Conservation (phyloP, 805 yeast species). For the Lachancea dasiensis region DNA sequence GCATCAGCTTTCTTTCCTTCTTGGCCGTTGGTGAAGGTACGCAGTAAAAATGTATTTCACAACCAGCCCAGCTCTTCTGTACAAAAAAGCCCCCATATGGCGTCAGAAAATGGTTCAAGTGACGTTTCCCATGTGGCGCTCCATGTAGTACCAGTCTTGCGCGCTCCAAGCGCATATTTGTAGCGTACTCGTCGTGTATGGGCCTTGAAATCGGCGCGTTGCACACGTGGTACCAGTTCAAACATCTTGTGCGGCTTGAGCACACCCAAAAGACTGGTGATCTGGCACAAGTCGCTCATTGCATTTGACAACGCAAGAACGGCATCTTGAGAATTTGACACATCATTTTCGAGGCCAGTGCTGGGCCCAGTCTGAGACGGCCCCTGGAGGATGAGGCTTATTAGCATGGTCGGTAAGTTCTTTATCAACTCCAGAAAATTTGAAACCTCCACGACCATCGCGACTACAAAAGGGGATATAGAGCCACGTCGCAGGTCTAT, state of each 20-base stretch:
- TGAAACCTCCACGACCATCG: conserved; percentile 24
- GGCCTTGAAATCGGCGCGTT: not conserved
- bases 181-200: not conserved
- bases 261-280: conserved; percentile 26
- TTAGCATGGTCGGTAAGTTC: conserved; percentile 28
- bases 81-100: conserved; percentile 29
- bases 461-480: conserved; percentile 27
- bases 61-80: conserved; percentile 32
- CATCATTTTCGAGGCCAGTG: not conserved
- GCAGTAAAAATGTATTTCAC: not conserved
- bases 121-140: not conserved
- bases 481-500: conserved; percentile 20
- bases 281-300: conserved; percentile 31
- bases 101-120: conserved; percentile 13
- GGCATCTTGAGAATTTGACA: conserved; percentile 20
- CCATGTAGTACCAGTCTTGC: too few relatives aligned
- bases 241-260: conserved; percentile 29
- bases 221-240: conserved; percentile 13
- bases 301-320: conserved; percentile 29
- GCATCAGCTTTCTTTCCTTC: not conserved
- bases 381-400: conserved; percentile 24
- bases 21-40: not conserved
- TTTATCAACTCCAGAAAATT: conserved; percentile 27
- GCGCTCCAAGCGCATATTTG: not conserved
- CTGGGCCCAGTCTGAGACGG: conserved; percentile 9